Conservation (phyloP, 768 basidiomycete genomes). For the Megacollybia marginata region DNA sequence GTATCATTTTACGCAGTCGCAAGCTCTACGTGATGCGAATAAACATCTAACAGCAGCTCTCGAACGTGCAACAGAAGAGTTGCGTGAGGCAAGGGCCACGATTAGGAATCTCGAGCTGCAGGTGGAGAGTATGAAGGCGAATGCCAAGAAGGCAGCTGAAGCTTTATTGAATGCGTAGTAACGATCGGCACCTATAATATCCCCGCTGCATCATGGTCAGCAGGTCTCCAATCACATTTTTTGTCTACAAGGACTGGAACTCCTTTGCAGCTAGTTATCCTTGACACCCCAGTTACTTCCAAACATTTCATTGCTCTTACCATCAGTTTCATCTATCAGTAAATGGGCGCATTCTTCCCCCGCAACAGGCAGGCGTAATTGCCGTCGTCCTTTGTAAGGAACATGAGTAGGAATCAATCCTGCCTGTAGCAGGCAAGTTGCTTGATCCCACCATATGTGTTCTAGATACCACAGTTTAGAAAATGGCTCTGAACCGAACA, state of each 20-base stretch:
- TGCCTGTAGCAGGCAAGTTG: conserved; percentile 14
- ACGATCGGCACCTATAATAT: neutral
- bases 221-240: too few relatives aligned
- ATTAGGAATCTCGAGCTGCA: conserved; percentile 81
- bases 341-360: conserved; percentile 17
- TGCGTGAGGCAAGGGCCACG: conserved; percentile 74
- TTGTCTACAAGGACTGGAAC: too few relatives aligned
- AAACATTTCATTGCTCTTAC: conserved; percentile 19
- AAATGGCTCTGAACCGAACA: neutral
- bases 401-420: conserved; percentile 17
- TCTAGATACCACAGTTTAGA: conserved; percentile 3
- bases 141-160: conserved; percentile 71
- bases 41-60: neutral
- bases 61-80: conserved; percentile 48
- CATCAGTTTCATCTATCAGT: conserved; percentile 16
- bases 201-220: too few relatives aligned
- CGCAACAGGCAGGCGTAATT: conserved; percentile 17
- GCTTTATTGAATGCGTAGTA: conserved; percentile 33
- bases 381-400: conserved; percentile 9
- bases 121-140: conserved; percentile 67
- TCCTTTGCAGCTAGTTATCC: neutral
- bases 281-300: conserved; percentile 13
- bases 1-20: neutral
- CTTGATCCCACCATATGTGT: conserved; percentile 25
- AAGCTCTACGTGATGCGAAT: neutral